Conservation (phyloP, 2,329 filamentous ascomycete species). For the Phyllosticta paracitricarpa region DNA sequence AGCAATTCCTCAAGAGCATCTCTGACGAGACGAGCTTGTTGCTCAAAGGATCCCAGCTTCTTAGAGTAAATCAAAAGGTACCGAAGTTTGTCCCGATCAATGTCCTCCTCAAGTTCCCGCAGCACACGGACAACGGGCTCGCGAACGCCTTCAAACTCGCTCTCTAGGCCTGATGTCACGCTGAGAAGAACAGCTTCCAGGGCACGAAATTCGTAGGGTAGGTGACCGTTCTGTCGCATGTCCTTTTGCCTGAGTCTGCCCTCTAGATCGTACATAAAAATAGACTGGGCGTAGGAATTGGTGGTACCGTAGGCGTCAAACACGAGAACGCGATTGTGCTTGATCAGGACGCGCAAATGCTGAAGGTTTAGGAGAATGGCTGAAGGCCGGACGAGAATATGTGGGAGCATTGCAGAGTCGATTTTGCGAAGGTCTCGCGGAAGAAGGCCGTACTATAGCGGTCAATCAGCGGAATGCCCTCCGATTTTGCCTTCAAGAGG, state of each 20-base stretch:
- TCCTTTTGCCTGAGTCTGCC: constrained; percentile 81
- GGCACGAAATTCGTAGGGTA: constrained; percentile 93
- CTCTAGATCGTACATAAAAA: constrained; percentile 96
- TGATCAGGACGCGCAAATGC: constrained; percentile 93
- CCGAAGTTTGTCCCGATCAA: constrained; percentile 86
- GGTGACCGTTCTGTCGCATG: constrained; percentile 36
- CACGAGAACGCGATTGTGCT: constrained; percentile 84
- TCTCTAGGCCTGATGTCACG: constrained; percentile 83
- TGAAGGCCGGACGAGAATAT: constrained; percentile 86
- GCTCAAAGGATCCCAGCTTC: constrained; percentile 91
- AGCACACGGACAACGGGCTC: constrained; percentile 86
- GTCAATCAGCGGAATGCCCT: constrained; percentile 10
- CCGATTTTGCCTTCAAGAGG: neutral
- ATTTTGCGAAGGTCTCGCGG: constrained; percentile 96
- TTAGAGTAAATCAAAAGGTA: constrained; percentile 90
- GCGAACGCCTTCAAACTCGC: constrained; percentile 86
- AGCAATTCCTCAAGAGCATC: constrained; percentile 92
- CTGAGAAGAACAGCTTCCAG: constrained; percentile 91
- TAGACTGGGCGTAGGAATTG: constrained; percentile 87
- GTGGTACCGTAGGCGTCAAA: constrained; percentile 95
- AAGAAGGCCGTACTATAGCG: constrained; percentile 68
- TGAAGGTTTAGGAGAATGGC: constrained; percentile 92
- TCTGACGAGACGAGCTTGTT: constrained; percentile 86
- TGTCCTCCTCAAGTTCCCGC: constrained; percentile 87
- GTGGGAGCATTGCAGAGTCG: constrained; percentile 87